Conservation (phyloP, 108 stramenopile genomes). For the Schizochytrium sp. region DNA sequence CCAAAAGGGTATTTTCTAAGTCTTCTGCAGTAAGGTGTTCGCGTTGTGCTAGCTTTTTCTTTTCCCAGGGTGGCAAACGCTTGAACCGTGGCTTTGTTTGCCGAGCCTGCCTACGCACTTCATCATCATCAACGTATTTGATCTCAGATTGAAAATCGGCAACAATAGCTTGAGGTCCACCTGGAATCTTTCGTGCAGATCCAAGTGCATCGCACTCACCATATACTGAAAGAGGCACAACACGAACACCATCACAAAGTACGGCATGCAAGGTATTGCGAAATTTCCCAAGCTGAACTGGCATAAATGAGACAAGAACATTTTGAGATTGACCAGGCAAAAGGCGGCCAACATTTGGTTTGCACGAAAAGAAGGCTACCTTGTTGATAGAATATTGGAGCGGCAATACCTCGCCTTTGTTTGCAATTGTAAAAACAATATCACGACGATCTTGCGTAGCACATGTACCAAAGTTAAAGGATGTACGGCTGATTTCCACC, state of each 20-base stretch:
- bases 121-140: constrained; percentile 64
- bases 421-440: not conserved
- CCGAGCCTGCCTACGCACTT: constrained; percentile 45
- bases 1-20: not conserved
- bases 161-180: constrained; percentile 49
- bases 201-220: constrained; percentile 58
- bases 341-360: constrained; percentile 51
- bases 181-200: constrained; percentile 11
- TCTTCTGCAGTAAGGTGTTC: constrained; percentile 33
- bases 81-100: constrained; percentile 23
- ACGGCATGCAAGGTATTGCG: constrained; percentile 58
- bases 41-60: constrained; percentile 18
- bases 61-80: constrained; percentile 52
- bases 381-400: constrained; percentile 61
- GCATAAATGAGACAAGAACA: constrained; percentile 59
- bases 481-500: not conserved
- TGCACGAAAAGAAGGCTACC: constrained; percentile 61
- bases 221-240: constrained; percentile 26
- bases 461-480: constrained; percentile 27
- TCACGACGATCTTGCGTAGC: not conserved
- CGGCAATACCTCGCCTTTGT: constrained; percentile 49
- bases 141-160: constrained; percentile 61
- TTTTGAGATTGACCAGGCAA: constrained; percentile 60
- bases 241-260: constrained; percentile 58
- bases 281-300: constrained; percentile 59